phyloP scores from a whole-genome alignment of 2,329 filamentous ascomycete species.

The Nigrospora osmanthi region DNA sequence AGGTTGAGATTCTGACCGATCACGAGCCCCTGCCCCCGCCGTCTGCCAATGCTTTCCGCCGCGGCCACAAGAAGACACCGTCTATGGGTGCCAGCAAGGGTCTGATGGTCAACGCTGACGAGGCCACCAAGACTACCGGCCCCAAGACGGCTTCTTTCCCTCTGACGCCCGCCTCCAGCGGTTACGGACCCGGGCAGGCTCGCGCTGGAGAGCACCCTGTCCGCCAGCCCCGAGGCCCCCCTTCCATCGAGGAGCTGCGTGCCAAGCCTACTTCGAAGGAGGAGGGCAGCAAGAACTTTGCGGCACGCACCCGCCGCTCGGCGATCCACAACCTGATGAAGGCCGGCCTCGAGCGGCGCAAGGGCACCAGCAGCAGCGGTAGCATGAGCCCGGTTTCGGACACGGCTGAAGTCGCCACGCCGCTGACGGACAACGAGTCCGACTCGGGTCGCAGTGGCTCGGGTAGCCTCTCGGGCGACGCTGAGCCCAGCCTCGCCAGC shows the following conservation, averaged over 20 bases:
- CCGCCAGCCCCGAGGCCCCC: slow-evolving; percentile 88
- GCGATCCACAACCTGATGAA: slow-evolving; percentile 88
- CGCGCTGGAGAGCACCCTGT: slow-evolving; percentile 91
- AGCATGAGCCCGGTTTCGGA: slow-evolving; percentile 90
- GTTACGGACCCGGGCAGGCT: slow-evolving; percentile 85
- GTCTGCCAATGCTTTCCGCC: slow-evolving; percentile 86
- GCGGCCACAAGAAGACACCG: slow-evolving; percentile 78
- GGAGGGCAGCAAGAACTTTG: slow-evolving; percentile 97
- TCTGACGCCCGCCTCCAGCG: slow-evolving; percentile 63
- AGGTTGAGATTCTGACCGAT: slow-evolving; percentile 62
- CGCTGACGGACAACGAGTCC: slow-evolving; percentile 66
- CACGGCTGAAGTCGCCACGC: slow-evolving; percentile 56
- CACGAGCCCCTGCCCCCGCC: slow-evolving; percentile 70
- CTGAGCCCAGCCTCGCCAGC: slow-evolving; percentile 60
- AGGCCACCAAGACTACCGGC: slow-evolving; percentile 50
- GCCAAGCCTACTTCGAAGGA: slow-evolving; percentile 85
- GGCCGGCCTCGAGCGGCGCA: slow-evolving; percentile 80
- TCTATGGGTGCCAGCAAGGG: slow-evolving; percentile 56
- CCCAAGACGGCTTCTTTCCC: slow-evolving; percentile 79
- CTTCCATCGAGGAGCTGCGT: slow-evolving; percentile 82
- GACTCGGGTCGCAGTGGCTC: slow-evolving; percentile 66
- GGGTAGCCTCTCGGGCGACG: slow-evolving; percentile 71
- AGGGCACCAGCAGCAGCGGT: slow-evolving; percentile 64
- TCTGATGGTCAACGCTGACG: slow-evolving; percentile 34
- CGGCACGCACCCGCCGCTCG: slow-evolving; percentile 81